Conservation (phyloP, 768 basidiomycete species). For the Trametes cinnabarina region DNA sequence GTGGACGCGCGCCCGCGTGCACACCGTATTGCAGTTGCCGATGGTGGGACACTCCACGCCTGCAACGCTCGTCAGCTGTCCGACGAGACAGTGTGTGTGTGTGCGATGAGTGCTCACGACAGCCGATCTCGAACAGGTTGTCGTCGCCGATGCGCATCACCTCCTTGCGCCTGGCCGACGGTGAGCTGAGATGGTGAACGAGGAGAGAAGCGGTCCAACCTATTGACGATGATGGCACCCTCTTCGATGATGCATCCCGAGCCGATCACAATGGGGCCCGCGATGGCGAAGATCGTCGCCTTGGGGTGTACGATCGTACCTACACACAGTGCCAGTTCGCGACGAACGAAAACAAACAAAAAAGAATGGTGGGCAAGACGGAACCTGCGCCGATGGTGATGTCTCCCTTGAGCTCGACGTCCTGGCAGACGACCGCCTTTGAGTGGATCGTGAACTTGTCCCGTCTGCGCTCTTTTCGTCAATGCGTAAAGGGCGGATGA, state of each 20-base stretch:
- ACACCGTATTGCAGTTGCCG: slow-evolving; percentile 84
- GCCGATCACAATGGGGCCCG: slow-evolving; percentile 89
- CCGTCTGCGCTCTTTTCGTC: slow-evolving; percentile 46
- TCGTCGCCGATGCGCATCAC: slow-evolving; percentile 92
- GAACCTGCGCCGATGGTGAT: slow-evolving; percentile 86
- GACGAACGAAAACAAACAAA: too few species aligned
- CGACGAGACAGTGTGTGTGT: too few species aligned
- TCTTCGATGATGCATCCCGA: slow-evolving; percentile 91
- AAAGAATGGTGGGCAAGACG: background rate
- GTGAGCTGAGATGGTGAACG: background rate
- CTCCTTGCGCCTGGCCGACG: slow-evolving; percentile 57
- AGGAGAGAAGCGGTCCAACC: slow-evolving; percentile 38
- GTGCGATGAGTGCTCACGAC: slow-evolving; percentile 67
- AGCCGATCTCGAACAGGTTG: slow-evolving; percentile 92
- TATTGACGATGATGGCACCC: slow-evolving; percentile 84
- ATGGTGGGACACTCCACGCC: slow-evolving; percentile 85
- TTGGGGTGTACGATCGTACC: slow-evolving; percentile 92
- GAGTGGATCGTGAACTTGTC: slow-evolving; percentile 91
- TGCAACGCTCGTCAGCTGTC: slow-evolving; percentile 33
- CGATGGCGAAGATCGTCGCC: slow-evolving; percentile 88
- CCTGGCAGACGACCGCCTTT: slow-evolving; percentile 87
- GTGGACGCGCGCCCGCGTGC: slow-evolving; percentile 79
- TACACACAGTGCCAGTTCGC: slow-evolving; percentile 25
- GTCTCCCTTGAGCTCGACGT: slow-evolving; percentile 92
- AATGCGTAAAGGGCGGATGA: background rate